phyloP scores from a whole-genome alignment of 2,329 filamentous ascomycete species.

The Colletotrichum magnum region DNA sequence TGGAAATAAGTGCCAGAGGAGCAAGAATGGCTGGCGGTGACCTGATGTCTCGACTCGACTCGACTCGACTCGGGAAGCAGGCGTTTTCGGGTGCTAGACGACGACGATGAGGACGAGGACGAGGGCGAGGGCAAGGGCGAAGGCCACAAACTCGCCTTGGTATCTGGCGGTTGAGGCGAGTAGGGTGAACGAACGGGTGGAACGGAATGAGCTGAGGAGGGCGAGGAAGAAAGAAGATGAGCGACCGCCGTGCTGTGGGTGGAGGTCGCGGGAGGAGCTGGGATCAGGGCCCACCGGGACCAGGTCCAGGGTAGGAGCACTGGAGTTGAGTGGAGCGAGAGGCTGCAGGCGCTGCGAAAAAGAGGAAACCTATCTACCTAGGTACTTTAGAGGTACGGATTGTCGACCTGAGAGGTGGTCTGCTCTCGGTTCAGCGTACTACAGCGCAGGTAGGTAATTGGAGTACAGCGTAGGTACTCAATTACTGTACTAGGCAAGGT shows the following conservation, averaged over 20 bases:
- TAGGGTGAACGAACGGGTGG: slow-evolving; percentile 26
- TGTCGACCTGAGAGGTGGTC: slow-evolving; percentile 3
- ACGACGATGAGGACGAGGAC: not conserved
- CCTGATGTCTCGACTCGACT: not conserved
- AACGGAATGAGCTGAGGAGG: slow-evolving; percentile 37
- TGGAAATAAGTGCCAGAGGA: not conserved
- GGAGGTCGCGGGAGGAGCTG: slow-evolving; percentile 40
- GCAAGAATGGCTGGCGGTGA: not conserved
- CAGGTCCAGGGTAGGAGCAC: slow-evolving; percentile 33
- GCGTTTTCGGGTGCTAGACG: slow-evolving; percentile 5
- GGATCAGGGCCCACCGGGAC: slow-evolving; percentile 28
- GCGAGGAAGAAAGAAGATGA: slow-evolving; percentile 39
- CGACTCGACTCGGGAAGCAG: slow-evolving; percentile 10
- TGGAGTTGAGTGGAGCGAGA: slow-evolving; percentile 26
- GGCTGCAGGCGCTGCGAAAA: slow-evolving; percentile 5
- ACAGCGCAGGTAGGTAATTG: no score
- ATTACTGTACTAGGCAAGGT: not conserved
- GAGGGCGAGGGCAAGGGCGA: no score
- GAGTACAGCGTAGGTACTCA: not conserved
- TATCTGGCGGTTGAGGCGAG: slow-evolving; percentile 25
- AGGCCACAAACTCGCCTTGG: slow-evolving; percentile 5
- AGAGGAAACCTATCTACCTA: not conserved
- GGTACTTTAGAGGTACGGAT: slow-evolving; percentile 32
- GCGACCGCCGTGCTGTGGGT: slow-evolving; percentile 27
- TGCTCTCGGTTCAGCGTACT: not conserved